Conservation (phyloP, 495 filamentous ascomycete species). For the Aspergillus sclerotiicarbonarius region DNA sequence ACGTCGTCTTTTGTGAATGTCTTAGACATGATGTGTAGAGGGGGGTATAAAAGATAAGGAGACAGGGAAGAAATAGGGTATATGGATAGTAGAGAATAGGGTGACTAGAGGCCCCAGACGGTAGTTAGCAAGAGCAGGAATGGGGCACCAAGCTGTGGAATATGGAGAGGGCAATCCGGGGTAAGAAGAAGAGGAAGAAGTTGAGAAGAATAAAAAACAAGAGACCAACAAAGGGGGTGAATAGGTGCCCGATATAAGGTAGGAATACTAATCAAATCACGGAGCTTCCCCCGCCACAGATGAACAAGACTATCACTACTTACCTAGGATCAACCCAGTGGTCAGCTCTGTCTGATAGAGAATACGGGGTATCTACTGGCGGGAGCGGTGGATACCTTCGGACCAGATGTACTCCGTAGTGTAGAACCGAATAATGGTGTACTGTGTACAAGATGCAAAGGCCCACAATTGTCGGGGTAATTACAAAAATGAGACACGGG, state of each 20-base stretch:
- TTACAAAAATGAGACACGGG: background rate
- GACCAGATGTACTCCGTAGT: background rate
- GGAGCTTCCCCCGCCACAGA: conserved; percentile 2
- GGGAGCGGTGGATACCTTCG: background rate
- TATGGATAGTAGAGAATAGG: background rate
- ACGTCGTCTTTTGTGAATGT: conserved; percentile 82
- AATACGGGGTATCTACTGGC: background rate
- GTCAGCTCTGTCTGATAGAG: background rate
- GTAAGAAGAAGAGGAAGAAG: conserved; percentile 5
- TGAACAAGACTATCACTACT: background rate
- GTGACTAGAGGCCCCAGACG: background rate
- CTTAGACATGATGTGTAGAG: conserved; percentile 70
- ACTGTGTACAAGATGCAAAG: background rate
- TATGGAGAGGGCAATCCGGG: conserved; percentile 9
- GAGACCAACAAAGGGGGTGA: conserved; percentile 11
- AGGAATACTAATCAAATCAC: conserved; percentile 12
- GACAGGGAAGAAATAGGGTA: background rate
- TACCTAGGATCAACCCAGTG: background rate
- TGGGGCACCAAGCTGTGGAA: background rate
- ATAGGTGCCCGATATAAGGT: conserved; percentile 20
- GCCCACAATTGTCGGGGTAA: background rate
- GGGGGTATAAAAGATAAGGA: background rate
- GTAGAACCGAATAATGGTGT: background rate
- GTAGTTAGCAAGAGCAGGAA: background rate
- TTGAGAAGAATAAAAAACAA: conserved; percentile 4